Evolutionary conservation across 2,329 filamentous ascomycete genomes (phyloP).

Genomic region (Paracoccidioides lutzii): DNA sequence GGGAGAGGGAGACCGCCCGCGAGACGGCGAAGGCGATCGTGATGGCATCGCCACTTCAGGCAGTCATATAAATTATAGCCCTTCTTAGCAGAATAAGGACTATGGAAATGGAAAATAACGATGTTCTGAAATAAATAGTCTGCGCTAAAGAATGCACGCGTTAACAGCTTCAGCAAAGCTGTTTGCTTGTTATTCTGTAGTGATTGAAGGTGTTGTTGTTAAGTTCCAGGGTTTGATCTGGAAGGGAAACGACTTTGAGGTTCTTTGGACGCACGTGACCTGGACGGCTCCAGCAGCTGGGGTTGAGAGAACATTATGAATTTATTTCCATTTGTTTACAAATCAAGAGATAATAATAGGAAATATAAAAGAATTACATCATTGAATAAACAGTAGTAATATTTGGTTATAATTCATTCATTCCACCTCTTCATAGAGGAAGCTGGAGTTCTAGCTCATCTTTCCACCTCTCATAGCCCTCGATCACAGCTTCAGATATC

Average conservation of each 20-base stretch:
- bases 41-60: constrained; percentile 10
- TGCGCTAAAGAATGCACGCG: too few species aligned
- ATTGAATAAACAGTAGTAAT: neutral
- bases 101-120: neutral
- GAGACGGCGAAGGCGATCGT: constrained; percentile 11
- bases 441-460: constrained; percentile 1
- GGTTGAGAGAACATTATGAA: too few species aligned
- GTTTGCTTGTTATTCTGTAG: neutral
- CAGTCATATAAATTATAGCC: neutral
- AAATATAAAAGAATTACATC: neutral
- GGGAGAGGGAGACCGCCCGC: constrained; percentile 19
- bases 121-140: too few species aligned
- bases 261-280: neutral
- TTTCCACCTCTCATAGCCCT: constrained; percentile 46
- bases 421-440: neutral
- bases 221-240: neutral
- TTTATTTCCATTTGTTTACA: neutral
- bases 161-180: too few species aligned
- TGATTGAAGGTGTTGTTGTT: neutral
- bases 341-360: neutral
- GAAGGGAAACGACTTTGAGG: too few species aligned
- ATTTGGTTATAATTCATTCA: neutral
- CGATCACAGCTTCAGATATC: constrained; percentile 47
- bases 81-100: neutral
- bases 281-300: neutral